Evolutionary conservation across 305 asterid genomes (phyloP).

Genomic region (Fraxinus greggii): DNA sequence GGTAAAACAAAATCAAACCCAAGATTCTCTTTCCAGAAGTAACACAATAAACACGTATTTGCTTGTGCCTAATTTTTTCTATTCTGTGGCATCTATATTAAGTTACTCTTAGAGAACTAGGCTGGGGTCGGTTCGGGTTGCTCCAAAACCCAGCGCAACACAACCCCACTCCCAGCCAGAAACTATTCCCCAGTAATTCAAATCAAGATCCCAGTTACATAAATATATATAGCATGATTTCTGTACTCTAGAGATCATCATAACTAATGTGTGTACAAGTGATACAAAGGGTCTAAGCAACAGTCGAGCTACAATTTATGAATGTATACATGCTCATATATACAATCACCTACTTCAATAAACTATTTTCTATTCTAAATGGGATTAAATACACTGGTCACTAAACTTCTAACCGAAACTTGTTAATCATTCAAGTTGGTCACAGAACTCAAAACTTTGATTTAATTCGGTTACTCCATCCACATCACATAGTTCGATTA

Average conservation of each 20-base stretch:
- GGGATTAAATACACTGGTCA: background rate
- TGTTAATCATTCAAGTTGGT: background rate
- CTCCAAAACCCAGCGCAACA: too few relatives aligned
- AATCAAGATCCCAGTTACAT: slow-evolving; percentile 8
- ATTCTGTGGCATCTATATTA: too few relatives aligned
- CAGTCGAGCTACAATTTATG: background rate
- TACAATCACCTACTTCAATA: slow-evolving; percentile 26
- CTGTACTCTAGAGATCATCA: background rate
- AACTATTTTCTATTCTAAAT: slow-evolving; percentile 14
- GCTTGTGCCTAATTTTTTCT: too few relatives aligned
- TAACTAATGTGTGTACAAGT: slow-evolving; percentile 4
- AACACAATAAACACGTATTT: too few relatives aligned
- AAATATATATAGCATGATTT: slow-evolving; percentile 1
- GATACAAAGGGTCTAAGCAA: background rate
- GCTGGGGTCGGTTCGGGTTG: too few relatives aligned
- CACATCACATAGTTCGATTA: background rate
- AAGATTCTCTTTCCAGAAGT: too few relatives aligned
- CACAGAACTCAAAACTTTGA: background rate
- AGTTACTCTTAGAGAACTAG: too few relatives aligned
- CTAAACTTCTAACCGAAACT: background rate
- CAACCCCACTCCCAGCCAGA: background rate
- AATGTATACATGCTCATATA: slow-evolving; percentile 22
- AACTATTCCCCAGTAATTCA: background rate
- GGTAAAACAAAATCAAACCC: too few relatives aligned
- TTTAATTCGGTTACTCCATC: background rate